phyloP scores from a whole-genome alignment of 768 basidiomycete genomes.

The Candolleomyces aberdarensis region DNA sequence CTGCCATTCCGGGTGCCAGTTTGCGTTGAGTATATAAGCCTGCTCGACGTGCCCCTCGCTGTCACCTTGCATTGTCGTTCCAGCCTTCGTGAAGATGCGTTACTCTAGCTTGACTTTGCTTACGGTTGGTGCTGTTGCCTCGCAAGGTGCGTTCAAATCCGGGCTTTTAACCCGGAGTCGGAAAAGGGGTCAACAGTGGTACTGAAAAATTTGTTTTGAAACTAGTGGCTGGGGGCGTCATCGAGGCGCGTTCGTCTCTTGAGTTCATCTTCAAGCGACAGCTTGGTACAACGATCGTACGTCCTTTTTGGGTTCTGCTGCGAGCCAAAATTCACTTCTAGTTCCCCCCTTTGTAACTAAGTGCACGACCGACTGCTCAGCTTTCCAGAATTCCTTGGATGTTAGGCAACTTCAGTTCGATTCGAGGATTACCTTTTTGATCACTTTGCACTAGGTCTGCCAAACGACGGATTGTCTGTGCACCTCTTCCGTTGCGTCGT shows the following conservation, averaged over 20 bases:
- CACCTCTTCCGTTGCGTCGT: conserved; percentile 15
- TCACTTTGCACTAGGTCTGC: conserved; percentile 20
- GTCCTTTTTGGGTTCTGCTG: neutral
- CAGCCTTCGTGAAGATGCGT: neutral
- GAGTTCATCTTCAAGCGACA: neutral
- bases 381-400: conserved; percentile 4
- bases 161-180: neutral
- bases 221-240: neutral
- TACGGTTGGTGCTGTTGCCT: neutral
- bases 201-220: neutral
- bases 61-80: no score
- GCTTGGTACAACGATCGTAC: neutral
- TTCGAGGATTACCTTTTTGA: neutral
- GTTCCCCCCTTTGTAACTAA: neutral
- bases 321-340: no score
- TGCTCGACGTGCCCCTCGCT: no score
- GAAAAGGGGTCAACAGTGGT: neutral
- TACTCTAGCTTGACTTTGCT: neutral
- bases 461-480: conserved; percentile 22
- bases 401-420: neutral
- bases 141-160: neutral
- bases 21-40: no score
- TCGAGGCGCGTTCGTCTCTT: neutral
- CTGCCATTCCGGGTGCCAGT: no score
- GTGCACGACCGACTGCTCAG: conserved; percentile 3